A percentile compares a stretch with the other conserved stretches of the same genome.
phyloP scores from a whole-genome alignment of 2,329 filamentous ascomycete species.

The Diaporthe amygdali region DNA sequence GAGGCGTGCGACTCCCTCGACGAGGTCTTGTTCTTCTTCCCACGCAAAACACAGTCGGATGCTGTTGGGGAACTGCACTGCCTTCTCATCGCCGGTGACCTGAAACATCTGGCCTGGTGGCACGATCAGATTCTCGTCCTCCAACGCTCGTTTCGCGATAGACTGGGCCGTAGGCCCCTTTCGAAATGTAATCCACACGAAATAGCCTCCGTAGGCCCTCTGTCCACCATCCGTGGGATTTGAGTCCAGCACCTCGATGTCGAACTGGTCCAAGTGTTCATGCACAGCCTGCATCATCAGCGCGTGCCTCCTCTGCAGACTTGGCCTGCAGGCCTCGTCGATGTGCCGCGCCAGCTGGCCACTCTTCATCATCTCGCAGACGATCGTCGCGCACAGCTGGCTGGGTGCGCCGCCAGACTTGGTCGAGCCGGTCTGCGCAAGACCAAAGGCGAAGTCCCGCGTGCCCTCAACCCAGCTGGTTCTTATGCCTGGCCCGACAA shows the following conservation, averaged over 20 bases:
- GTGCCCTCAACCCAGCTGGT: slow-evolving; percentile 89
- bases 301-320: slow-evolving; percentile 49
- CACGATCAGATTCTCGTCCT: slow-evolving; percentile 70
- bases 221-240: slow-evolving; percentile 44
- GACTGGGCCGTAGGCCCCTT: slow-evolving; percentile 54
- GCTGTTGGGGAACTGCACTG: slow-evolving; percentile 60
- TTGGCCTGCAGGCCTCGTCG: slow-evolving; percentile 46
- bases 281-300: slow-evolving; percentile 64
- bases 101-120: slow-evolving; percentile 75
- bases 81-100: slow-evolving; percentile 60
- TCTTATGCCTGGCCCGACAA: slow-evolving; percentile 79
- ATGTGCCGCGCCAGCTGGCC: slow-evolving; percentile 53
- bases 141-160: slow-evolving; percentile 61
- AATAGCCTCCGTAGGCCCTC: slow-evolving; percentile 77
- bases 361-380: slow-evolving; percentile 52
- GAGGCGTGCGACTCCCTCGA: slow-evolving; percentile 65
- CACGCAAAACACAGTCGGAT: slow-evolving; percentile 76
- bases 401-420: slow-evolving; percentile 62
- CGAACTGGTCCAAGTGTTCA: slow-evolving; percentile 65
- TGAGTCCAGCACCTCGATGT: slow-evolving; percentile 51
- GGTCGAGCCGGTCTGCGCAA: slow-evolving; percentile 59
- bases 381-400: slow-evolving; percentile 54
- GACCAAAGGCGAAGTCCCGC: slow-evolving; percentile 54
- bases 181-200: slow-evolving; percentile 78
- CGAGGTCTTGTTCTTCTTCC: slow-evolving; percentile 69